These are phyloP conservation scores for Globisporangium megalacanthum DNA, from an alignment of 352 stramenopile species.

Conservation along the genomic window DNA sequence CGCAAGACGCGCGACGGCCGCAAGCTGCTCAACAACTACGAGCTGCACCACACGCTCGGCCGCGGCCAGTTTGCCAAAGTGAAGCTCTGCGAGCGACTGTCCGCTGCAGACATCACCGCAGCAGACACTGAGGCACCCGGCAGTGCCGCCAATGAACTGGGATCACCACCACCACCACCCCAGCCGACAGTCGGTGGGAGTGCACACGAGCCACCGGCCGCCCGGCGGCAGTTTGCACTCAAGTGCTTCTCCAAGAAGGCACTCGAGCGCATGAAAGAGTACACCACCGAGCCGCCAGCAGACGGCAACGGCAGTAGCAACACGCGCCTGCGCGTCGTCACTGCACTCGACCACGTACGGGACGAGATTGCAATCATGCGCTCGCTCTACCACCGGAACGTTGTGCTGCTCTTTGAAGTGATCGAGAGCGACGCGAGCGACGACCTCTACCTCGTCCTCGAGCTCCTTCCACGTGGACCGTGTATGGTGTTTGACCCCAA, in stretches of 20 bases:
- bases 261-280: conserved; percentile 77
- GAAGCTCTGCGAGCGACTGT: conserved; percentile 74
- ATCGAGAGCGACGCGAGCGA: conserved; percentile 73
- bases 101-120: neutral
- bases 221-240: conserved; percentile 55
- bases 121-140: neutral
- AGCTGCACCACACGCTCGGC: conserved; percentile 57
- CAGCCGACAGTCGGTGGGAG: conserved; percentile 6
- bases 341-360: conserved; percentile 71
- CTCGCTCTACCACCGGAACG: conserved; percentile 85
- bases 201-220: neutral
- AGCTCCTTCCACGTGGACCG: conserved; percentile 77
- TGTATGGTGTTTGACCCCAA: conserved; percentile 79
- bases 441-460: conserved; percentile 84
- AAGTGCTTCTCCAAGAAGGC: conserved; percentile 84
- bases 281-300: conserved; percentile 24
- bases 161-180: conserved; percentile 6
- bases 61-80: conserved; percentile 83
- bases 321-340: conserved; percentile 62
- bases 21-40: conserved; percentile 83
- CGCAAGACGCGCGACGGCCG: conserved; percentile 37
- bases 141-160: neutral
- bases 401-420: conserved; percentile 89
- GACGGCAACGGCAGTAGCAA: conserved; percentile 7
- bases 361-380: conserved; percentile 88